Conservation (phyloP, 2,329 filamentous ascomycete species). For the Cadophora sp. region DNA sequence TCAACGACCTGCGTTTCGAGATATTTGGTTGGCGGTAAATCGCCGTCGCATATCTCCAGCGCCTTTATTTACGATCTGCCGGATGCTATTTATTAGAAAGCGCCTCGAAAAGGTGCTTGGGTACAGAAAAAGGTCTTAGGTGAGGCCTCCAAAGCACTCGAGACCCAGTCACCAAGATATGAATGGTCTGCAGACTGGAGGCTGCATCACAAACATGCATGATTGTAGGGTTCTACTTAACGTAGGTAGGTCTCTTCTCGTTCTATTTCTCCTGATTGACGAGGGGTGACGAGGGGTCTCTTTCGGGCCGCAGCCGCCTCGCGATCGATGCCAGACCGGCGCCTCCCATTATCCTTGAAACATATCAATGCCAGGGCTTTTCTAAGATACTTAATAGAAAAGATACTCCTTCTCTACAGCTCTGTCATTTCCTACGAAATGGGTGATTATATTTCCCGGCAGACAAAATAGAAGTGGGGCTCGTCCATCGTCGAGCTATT, state of each 20-base stretch:
- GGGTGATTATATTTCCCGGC: not conserved
- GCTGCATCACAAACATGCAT: not conserved
- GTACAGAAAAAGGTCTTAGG: not conserved
- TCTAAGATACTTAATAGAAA: too few relatives aligned
- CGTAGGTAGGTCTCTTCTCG: not conserved
- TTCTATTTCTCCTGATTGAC: not conserved
- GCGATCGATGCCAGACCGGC: not conserved
- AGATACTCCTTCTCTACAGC: too few relatives aligned
- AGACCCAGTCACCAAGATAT: not conserved
- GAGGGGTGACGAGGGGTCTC: too few relatives aligned
- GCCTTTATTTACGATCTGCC: not conserved
- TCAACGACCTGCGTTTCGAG: conserved; percentile 20
- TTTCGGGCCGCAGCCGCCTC: not conserved
- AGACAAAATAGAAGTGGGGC: not conserved
- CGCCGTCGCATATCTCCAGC: not conserved
- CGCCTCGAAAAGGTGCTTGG: not conserved
- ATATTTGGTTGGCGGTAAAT: conserved; percentile 9
- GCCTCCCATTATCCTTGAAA: not conserved
- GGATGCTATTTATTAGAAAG: not conserved
- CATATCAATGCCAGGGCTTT: not conserved
- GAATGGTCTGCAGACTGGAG: not conserved
- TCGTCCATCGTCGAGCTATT: not conserved
- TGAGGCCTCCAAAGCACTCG: not conserved
- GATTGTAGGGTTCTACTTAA: not conserved
- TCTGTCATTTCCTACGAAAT: too few relatives aligned